These are phyloP conservation scores for Penicillium taxi DNA, from an alignment of 495 filamentous ascomycete genomes.

Conservation along the genomic window DNA sequence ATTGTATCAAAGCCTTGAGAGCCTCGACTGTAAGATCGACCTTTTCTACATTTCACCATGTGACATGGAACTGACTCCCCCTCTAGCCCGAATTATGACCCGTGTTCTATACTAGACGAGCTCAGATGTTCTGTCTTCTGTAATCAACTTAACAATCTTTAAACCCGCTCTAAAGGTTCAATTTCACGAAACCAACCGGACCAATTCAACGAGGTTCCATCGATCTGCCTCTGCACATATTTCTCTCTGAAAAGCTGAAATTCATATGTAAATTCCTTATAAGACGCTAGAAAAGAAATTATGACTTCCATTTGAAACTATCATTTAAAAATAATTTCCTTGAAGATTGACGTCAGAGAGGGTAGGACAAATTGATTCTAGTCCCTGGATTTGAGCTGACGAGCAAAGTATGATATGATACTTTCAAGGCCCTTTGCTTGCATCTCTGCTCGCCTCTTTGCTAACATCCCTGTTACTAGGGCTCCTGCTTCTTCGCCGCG, in stretches of 20 bases:
- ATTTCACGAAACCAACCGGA: slow-evolving; percentile 4
- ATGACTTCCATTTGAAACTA: no score
- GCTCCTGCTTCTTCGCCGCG: slow-evolving; percentile 35
- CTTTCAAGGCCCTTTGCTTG: slow-evolving; percentile 12
- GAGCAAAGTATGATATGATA: no score
- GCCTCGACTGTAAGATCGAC: slow-evolving; percentile 61
- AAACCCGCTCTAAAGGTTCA: not conserved
- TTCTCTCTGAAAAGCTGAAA: no score
- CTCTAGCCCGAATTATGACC: slow-evolving; percentile 71
- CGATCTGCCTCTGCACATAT: no score
- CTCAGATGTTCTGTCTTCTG: slow-evolving; percentile 5
- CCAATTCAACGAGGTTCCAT: slow-evolving; percentile 18
- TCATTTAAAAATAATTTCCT: no score
- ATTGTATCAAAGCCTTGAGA: slow-evolving; percentile 73
- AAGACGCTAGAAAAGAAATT: no score
- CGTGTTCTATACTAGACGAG: slow-evolving; percentile 68
- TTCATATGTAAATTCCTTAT: no score
- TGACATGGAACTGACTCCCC: slow-evolving; percentile 5
- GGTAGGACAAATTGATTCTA: no score
- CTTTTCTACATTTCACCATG: not conserved
- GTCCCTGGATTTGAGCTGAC: no score
- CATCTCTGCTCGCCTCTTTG: no score
- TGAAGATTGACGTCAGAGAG: no score
- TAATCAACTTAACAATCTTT: slow-evolving; percentile 22
- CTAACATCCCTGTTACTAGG: no score